phyloP scores from a whole-genome alignment of 352 stramenopile species.

The Blastocystis sp. region DNA sequence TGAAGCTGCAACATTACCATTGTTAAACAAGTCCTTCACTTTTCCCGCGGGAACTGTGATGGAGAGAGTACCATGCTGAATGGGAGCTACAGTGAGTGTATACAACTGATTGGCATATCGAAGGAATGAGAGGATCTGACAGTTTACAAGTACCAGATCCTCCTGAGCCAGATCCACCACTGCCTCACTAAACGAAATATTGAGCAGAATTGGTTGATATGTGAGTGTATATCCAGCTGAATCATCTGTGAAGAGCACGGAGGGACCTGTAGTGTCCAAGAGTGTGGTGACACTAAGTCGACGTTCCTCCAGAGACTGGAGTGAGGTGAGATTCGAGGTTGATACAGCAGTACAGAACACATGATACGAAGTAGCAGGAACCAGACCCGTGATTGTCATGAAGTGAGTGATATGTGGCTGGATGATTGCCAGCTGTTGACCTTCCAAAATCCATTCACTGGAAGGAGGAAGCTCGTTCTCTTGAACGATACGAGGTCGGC shows the following conservation, averaged over 20 bases:
- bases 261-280: not conserved
- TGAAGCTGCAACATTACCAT: not conserved
- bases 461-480: conserved; percentile 24
- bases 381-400: not conserved
- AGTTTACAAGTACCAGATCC: not conserved
- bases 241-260: not conserved
- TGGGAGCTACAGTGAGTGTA: not conserved
- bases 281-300: not conserved
- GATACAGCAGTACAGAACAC: not conserved
- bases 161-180: conserved; percentile 1
- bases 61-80: not conserved
- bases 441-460: conserved; percentile 11
- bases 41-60: conserved; percentile 34
- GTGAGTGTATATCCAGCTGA: not conserved
- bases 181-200: conserved; percentile 8
- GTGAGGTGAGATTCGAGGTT: not conserved
- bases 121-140: conserved; percentile 5
- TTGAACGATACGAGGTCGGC: not conserved
- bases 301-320: conserved; percentile 19
- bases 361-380: not conserved
- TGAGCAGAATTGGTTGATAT: not conserved
- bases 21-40: conserved; percentile 15
- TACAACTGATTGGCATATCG: not conserved
- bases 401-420: not conserved
- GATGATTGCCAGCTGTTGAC: not conserved